These are phyloP conservation scores for Sporothrix protearum DNA, from an alignment of 2,329 filamentous ascomycete species.

Conservation along the genomic window DNA sequence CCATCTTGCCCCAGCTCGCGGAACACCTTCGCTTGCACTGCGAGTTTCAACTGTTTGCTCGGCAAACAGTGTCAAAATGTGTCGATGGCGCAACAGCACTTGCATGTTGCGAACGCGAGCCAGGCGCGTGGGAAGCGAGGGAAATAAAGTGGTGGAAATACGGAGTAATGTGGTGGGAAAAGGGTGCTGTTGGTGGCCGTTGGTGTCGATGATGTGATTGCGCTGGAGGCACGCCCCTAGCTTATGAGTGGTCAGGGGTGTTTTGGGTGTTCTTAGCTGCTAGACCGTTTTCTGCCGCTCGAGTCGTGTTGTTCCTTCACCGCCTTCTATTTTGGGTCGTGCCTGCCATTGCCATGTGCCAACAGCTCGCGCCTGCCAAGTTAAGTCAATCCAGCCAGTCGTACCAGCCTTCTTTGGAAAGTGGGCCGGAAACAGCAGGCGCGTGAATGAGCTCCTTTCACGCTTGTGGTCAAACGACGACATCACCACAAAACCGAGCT, in stretches of 20 bases:
- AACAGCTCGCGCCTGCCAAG: not conserved
- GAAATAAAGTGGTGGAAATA: too few species aligned
- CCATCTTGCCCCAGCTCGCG: not conserved
- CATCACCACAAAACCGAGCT: conserved; percentile 1
- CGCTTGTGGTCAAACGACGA: not conserved
- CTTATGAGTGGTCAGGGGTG: not conserved
- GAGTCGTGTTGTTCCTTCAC: not conserved
- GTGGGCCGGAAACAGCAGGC: conserved; percentile 15
- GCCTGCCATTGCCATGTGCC: not conserved
- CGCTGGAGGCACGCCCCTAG: conserved; percentile 2
- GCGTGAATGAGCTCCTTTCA: conserved; percentile 19
- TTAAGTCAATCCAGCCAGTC: not conserved
- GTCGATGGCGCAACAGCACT: conserved; percentile 12
- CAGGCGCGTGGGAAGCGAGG: not conserved
- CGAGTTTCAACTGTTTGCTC: not conserved
- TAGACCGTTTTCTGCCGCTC: conserved; percentile 10
- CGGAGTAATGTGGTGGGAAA: too few species aligned
- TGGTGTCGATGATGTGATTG: conserved; percentile 21
- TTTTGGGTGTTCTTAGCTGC: not conserved
- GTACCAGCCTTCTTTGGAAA: not conserved
- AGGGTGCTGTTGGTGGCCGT: not conserved
- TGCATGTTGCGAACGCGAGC: conserved; percentile 2
- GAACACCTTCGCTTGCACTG: not conserved
- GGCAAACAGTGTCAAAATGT: not conserved
- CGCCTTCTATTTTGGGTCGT: conserved; percentile 17